Evolutionary conservation across 306 rosid species (phyloP), one percentile per base, ranked within the genome.

Genomic region (Cicer yamashitae): DNA sequence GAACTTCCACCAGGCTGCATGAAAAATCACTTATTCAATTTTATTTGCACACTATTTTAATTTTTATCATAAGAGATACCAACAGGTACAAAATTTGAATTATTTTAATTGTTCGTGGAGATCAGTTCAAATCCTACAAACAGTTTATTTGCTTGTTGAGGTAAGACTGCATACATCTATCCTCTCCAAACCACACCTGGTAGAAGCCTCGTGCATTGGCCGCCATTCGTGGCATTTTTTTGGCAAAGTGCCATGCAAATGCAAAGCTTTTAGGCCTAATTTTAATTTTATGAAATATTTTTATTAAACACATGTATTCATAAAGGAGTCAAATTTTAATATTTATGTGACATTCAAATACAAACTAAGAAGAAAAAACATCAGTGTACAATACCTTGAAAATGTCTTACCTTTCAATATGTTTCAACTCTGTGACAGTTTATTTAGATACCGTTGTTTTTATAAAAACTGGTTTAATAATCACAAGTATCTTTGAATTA

Each of bases 1-100:
- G 85, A 66, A 75, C 44, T 84, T 66, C 92, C 88, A 39, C 87
- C 85, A 41, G 82, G 73, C 96, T 89, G 86, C 88, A 85, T 30
- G 40, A 25, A 71, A 52, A 77, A 54, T 77, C 60, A 73, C 38
- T 37, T 47, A 13, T 53, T 74, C 43, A 76, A 17, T 37, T 71
- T 69, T 51, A 38, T n/a, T 41, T 22, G 38, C 52, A 65, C 5
- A 18, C 44, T 22, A 44, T 66, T 43, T 30, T 4, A 30, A 30
- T 0, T 30, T 30, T 13, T 60, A 37, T 37, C 45, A 34, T 60
- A 13, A 34, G 20, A 60, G 18, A 7, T 13, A 60, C 11, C 4
- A 22, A 22, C 9, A 22, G 12, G 13, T 11, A 25, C 11, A 58
- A 25, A 11, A 25, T 1, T 30, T 11, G 10, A 60, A 13, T 7